A percentile compares a stretch with the other conserved stretches of the same genome.
phyloP scores from a whole-genome alignment of 2,329 filamentous ascomycete genomes.

The Ascochyta fabae region DNA sequence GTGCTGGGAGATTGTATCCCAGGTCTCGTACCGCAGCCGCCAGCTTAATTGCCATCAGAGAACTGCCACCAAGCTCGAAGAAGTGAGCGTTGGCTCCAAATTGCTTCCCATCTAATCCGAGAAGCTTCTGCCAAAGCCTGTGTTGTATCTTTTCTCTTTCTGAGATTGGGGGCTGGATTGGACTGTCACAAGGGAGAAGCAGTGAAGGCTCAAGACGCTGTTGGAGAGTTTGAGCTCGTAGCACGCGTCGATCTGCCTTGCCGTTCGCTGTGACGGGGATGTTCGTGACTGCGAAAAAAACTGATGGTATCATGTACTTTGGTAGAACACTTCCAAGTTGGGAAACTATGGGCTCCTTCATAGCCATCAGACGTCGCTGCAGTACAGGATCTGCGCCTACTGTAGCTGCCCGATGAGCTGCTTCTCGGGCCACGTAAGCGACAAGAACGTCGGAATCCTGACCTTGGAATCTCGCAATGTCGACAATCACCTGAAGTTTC shows the following conservation, averaged over 20 bases:
- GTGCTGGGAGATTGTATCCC: slow-evolving; percentile 6
- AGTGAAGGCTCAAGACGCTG: neutral
- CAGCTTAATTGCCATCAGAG: slow-evolving; percentile 2
- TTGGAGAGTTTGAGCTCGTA: neutral
- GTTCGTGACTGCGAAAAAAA: neutral
- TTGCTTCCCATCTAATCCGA: neutral
- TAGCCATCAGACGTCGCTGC: neutral
- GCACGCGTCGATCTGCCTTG: slow-evolving; percentile 1
- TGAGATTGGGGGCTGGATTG: neutral
- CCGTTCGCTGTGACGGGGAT: slow-evolving; percentile 3
- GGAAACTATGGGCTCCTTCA: neutral
- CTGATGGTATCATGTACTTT: slow-evolving; percentile 7
- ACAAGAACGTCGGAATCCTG: neutral
- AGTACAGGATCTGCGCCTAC: neutral
- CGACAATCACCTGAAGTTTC: slow-evolving; percentile 2
- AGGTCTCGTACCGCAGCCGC: neutral
- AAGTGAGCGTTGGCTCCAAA: slow-evolving; percentile 3
- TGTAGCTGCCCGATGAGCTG: neutral
- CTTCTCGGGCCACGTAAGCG: neutral
- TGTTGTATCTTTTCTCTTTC: neutral
- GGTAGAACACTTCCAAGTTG: neutral
- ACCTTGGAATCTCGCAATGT: neutral
- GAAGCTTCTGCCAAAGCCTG: neutral
- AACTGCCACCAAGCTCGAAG: slow-evolving; percentile 10
- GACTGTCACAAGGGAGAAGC: neutral